Conservation (phyloP, 257 asterid species). For the Orobanche coerulescens region DNA sequence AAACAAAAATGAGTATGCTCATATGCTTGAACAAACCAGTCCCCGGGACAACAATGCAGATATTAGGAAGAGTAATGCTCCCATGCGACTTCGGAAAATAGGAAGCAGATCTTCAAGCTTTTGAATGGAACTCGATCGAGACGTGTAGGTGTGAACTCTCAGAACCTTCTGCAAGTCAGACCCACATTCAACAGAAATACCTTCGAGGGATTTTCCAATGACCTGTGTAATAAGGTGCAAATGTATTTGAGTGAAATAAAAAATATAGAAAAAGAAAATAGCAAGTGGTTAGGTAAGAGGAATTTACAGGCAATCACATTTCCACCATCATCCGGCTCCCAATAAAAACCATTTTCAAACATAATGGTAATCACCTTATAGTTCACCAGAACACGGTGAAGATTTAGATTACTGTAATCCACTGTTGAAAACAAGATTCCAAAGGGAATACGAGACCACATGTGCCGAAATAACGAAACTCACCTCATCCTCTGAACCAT, state of each 20-base stretch:
- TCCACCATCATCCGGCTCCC: neutral
- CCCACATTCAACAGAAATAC: constrained; percentile 53
- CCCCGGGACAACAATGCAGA: constrained; percentile 71
- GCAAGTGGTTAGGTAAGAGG: neutral
- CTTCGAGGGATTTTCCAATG: constrained; percentile 45
- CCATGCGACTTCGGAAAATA: constrained; percentile 57
- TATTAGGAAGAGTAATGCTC: constrained; percentile 61
- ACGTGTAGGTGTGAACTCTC: constrained; percentile 38
- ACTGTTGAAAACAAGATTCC: neutral
- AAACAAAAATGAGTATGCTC: too few species aligned
- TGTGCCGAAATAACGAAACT: constrained; percentile 8
- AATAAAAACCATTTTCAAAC: neutral
- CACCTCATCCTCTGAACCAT: constrained; percentile 44
- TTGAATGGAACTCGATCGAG: constrained; percentile 34
- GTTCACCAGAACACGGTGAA: neutral
- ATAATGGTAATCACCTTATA: neutral
- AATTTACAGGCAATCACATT: neutral
- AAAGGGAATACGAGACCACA: neutral
- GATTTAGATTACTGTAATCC: neutral
- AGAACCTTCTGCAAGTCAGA: constrained; percentile 42
- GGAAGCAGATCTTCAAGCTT: constrained; percentile 59
- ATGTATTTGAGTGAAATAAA: neutral
- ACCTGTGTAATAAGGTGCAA: constrained; percentile 31
- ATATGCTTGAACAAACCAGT: constrained; percentile 52
- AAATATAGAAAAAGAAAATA: neutral